A percentile compares a stretch with the other conserved stretches of the same genome.
Evolutionary conservation across 768 basidiomycete genomes (phyloP).

Genomic region (Russula brevipes): DNA sequence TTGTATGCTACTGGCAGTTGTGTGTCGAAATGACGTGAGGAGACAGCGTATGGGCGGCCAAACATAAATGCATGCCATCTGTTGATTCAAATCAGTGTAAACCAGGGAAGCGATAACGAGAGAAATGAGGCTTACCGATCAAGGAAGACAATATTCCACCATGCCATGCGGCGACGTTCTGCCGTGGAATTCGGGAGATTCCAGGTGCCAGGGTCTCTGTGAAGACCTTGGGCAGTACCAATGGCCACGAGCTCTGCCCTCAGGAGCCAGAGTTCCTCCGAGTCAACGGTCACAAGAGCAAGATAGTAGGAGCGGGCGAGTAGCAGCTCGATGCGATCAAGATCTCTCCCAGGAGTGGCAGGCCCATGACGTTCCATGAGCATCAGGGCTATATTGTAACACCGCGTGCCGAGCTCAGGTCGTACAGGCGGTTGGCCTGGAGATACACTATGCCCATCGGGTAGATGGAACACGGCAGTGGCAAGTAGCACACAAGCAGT

Average conservation of each 20-base stretch:
- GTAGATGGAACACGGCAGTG: conserved; percentile 22
- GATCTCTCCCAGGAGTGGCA: conserved; percentile 47
- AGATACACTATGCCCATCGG: conserved; percentile 20
- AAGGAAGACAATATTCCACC: conserved; percentile 83
- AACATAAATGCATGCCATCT: conserved; percentile 90
- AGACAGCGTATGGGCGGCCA: conserved; percentile 68
- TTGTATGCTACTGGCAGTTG: conserved; percentile 67
- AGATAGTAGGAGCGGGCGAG: conserved; percentile 69
- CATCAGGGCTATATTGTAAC: conserved; percentile 63
- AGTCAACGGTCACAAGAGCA: conserved; percentile 65
- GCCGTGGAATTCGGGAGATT: conserved; percentile 62
- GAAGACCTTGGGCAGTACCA: conserved; percentile 77
- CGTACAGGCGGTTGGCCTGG: conserved; percentile 21
- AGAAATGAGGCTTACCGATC: conserved; percentile 52
- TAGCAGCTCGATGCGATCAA: conserved; percentile 73
- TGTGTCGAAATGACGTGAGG: conserved; percentile 81
- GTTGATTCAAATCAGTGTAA: conserved; percentile 19
- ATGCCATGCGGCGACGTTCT: conserved; percentile 80
- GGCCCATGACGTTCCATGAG: conserved; percentile 60
- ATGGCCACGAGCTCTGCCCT: conserved; percentile 69
- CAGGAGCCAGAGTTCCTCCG: conserved; percentile 76
- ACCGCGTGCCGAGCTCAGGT: conserved; percentile 47
- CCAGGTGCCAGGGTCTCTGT: conserved; percentile 81
- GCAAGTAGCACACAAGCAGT: conserved; percentile 24
- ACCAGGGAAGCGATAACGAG: conserved; percentile 12